These are phyloP conservation scores for Phytophthora boehmeriae DNA, from an alignment of 352 stramenopile genomes.

Conservation along the genomic window DNA sequence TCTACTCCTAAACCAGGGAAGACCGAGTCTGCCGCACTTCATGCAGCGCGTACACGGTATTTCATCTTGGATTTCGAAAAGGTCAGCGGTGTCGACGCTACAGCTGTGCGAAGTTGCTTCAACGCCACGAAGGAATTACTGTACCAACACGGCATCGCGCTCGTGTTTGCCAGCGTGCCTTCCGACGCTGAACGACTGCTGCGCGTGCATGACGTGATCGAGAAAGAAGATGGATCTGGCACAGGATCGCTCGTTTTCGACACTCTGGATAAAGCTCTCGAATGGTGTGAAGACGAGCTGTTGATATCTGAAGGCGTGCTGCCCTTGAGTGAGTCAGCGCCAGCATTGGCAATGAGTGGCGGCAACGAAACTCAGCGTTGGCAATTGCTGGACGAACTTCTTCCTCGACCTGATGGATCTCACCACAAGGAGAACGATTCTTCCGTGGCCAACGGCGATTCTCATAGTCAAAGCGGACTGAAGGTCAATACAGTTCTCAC, in stretches of 20 bases:
- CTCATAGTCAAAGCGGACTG: background rate
- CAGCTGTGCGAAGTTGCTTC: constrained; percentile 87
- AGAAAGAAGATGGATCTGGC: constrained; percentile 56
- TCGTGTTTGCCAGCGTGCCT: constrained; percentile 81
- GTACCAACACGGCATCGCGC: constrained; percentile 71
- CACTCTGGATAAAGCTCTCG: constrained; percentile 80
- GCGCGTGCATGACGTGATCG: constrained; percentile 82
- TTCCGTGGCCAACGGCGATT: constrained; percentile 1
- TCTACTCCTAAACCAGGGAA: constrained; percentile 38
- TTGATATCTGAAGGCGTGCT: constrained; percentile 73
- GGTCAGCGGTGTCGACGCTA: constrained; percentile 90
- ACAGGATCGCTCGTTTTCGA: constrained; percentile 81
- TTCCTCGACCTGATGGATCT: constrained; percentile 40
- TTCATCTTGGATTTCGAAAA: constrained; percentile 91
- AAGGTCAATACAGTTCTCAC: constrained; percentile 42
- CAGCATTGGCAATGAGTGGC: constrained; percentile 31
- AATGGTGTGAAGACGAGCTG: constrained; percentile 89
- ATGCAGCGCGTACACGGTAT: constrained; percentile 78
- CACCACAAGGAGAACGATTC: constrained; percentile 23
- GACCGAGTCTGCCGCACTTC: constrained; percentile 40
- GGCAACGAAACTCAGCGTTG: constrained; percentile 38
- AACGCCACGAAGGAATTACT: constrained; percentile 86
- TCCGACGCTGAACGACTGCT: constrained; percentile 73
- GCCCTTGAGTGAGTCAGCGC: constrained; percentile 63
- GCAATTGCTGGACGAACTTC: constrained; percentile 72